These are phyloP conservation scores for Acer yangbiense DNA, from an alignment of 345 rosid genomes.

Conservation along the genomic window DNA sequence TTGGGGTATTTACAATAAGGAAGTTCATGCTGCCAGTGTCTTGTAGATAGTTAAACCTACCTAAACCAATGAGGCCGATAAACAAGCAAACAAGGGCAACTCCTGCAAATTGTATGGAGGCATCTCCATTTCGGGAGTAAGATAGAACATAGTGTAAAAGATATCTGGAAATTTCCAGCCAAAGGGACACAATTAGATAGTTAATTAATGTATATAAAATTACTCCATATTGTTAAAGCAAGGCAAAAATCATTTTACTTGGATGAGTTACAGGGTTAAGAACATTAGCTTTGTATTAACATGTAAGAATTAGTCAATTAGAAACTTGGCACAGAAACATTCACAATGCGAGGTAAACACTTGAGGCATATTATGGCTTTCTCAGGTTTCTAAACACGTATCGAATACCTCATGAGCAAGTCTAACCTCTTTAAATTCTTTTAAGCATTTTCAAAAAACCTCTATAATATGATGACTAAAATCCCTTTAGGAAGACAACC, in stretches of 20 bases:
- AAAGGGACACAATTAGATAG: constrained; percentile 7
- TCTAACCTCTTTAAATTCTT: background rate
- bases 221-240: background rate
- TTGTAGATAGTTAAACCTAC: constrained; percentile 46
- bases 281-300: background rate
- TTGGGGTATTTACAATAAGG: background rate
- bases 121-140: constrained; percentile 33
- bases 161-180: constrained; percentile 47
- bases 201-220: background rate
- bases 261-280: background rate
- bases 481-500: background rate
- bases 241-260: background rate
- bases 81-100: constrained; percentile 61
- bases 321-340: constrained; percentile 7
- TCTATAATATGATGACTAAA: background rate
- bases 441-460: background rate
- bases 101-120: constrained; percentile 49
- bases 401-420: constrained; percentile 1
- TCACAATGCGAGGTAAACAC: background rate
- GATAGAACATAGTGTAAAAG: constrained; percentile 69
- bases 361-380: background rate
- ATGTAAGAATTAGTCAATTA: background rate
- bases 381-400: background rate
- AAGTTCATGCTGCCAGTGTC: constrained; percentile 10
- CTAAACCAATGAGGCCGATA: constrained; percentile 67